Conservation (phyloP, 345 rosid species). For the Eucalyptus cloeziana region DNA sequence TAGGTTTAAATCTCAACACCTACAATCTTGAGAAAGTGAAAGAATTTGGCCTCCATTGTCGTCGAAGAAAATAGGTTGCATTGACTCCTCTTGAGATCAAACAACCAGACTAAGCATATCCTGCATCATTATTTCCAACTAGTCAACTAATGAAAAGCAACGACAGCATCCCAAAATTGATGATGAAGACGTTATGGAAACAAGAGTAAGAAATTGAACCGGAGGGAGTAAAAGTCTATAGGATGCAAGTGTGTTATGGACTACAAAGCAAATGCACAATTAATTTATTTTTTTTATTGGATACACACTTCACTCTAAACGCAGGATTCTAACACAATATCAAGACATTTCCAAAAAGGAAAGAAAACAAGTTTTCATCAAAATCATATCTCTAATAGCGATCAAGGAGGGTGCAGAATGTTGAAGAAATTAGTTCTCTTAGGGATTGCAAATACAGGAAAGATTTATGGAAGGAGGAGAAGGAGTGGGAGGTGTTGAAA, state of each 20-base stretch:
- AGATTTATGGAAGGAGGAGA: background rate
- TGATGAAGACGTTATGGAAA: background rate
- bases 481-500: background rate
- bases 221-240: too few species aligned
- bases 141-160: background rate
- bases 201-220: background rate
- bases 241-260: background rate
- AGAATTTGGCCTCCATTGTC: background rate
- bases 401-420: background rate
- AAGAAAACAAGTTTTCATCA: background rate
- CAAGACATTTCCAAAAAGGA: background rate
- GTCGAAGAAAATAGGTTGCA: background rate
- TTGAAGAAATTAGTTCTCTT: too few species aligned
- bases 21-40: background rate
- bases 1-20: background rate
- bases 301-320: background rate
- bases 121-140: background rate
- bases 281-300: too few species aligned
- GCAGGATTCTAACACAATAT: background rate
- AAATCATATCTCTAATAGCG: background rate
- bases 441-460: background rate
- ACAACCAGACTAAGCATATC: background rate
- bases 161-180: background rate
- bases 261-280: background rate
- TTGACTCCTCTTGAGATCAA: background rate